phyloP scores from a whole-genome alignment of 1,139 yeast genomes.

The Protomyces inouyei region DNA sequence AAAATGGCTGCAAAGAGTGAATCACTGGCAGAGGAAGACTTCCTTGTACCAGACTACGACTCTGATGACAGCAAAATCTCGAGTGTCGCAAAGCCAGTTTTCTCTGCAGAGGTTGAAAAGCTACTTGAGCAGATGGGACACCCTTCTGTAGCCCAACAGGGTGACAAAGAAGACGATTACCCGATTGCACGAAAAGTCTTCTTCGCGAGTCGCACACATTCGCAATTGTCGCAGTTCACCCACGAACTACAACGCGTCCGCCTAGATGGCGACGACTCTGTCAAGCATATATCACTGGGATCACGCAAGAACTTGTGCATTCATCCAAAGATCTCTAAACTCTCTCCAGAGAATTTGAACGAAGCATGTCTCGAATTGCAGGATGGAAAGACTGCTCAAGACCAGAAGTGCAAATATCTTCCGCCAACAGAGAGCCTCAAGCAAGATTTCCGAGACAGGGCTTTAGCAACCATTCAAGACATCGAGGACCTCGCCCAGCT shows the following conservation, averaged over 20 bases:
- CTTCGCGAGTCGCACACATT: constrained; percentile 85
- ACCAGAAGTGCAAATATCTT: constrained; percentile 51
- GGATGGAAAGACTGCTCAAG: constrained; percentile 38
- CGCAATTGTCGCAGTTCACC: constrained; percentile 78
- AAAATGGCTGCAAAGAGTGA: not conserved
- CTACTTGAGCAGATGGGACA: constrained; percentile 4
- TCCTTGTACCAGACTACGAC: constrained; percentile 38
- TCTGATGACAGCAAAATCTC: not conserved
- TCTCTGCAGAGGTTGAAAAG: not conserved
- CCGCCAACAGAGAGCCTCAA: constrained; percentile 42
- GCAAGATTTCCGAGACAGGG: constrained; percentile 54
- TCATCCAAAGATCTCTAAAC: constrained; percentile 54
- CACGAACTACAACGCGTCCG: constrained; percentile 50
- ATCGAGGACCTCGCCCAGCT: constrained; percentile 70
- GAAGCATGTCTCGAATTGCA: constrained; percentile 80
- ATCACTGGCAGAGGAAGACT: constrained; percentile 39
- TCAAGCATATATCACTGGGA: constrained; percentile 54
- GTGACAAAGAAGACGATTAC: not conserved
- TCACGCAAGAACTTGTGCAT: constrained; percentile 85
- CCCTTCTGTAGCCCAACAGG: not conserved
- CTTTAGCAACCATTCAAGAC: constrained; percentile 59
- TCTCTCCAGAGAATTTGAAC: constrained; percentile 53
- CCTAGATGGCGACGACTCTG: constrained; percentile 35
- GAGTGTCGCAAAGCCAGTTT: not conserved
- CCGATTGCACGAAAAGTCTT: constrained; percentile 39